Evolutionary conservation across 495 filamentous ascomycete genomes (phyloP).

Genomic region (Penicillium maclennaniae): DNA sequence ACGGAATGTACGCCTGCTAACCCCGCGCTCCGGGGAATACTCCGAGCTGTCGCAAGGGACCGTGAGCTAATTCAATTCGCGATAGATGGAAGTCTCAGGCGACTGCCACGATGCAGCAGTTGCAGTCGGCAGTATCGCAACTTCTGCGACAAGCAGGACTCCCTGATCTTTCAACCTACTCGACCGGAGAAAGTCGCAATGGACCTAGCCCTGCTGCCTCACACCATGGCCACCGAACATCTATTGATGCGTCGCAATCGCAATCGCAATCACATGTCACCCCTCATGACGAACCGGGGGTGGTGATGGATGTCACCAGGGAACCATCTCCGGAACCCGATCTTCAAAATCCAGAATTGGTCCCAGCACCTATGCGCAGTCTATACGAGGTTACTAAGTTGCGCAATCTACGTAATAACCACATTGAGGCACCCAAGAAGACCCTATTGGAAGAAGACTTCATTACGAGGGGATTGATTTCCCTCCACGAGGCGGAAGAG

Average conservation of each 20-base stretch:
- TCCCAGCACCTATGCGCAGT: conserved; percentile 56
- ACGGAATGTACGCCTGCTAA: conserved; percentile 35
- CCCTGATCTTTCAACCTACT: conserved; percentile 39
- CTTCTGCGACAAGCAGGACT: conserved; percentile 39
- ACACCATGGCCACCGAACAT: conserved; percentile 23
- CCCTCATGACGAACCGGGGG: conserved; percentile 29
- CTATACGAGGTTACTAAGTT: conserved; percentile 59
- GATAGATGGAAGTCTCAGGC: conserved; percentile 46
- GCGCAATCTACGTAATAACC: conserved; percentile 47
- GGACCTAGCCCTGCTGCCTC: conserved; percentile 33
- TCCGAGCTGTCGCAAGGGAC: background rate
- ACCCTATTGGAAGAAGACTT: conserved; percentile 51
- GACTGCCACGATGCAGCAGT: conserved; percentile 36
- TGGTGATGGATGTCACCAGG: conserved; percentile 43
- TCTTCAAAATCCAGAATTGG: conserved; percentile 43
- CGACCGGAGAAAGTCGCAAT: conserved; percentile 27
- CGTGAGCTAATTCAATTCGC: conserved; percentile 2
- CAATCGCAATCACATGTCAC: conserved; percentile 20
- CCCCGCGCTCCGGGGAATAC: background rate
- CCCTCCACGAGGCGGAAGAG: conserved; percentile 47
- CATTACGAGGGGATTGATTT: conserved; percentile 46
- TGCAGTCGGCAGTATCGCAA: conserved; percentile 43
- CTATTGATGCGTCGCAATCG: conserved; percentile 26
- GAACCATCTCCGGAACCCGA: conserved; percentile 52
- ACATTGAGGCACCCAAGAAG: conserved; percentile 40